Evolutionary conservation across 805 yeast species (phyloP).

Genomic region (Crinitomyces ghanaensis): DNA sequence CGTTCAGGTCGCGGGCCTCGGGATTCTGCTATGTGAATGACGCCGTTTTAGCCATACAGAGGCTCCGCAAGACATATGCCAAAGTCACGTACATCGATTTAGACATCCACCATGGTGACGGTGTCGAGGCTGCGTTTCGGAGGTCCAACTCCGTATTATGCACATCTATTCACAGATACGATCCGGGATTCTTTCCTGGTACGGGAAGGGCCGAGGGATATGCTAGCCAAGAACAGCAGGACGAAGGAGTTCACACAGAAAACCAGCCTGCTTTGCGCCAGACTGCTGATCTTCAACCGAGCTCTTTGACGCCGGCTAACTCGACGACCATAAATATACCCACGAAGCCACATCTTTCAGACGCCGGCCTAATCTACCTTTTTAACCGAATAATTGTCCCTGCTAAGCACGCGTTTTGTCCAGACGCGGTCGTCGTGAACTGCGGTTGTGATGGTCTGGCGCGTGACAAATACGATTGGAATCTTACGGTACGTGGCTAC

Average conservation of each 20-base stretch:
- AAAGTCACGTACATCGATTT: conserved; percentile 53
- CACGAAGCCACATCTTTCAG: conserved; percentile 43
- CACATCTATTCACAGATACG: conserved; percentile 52
- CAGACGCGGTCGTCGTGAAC: conserved; percentile 50
- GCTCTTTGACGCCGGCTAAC: conserved; percentile 26
- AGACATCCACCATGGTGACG: conserved; percentile 76
- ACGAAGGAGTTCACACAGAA: too few species aligned
- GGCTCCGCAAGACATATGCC: conserved; percentile 35
- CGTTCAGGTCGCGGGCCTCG: conserved; percentile 39
- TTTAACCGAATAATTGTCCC: conserved; percentile 35
- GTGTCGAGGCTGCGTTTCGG: conserved; percentile 56
- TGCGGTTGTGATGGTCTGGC: conserved; percentile 67
- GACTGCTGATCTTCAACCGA: too few species aligned
- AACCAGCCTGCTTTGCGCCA: too few species aligned
- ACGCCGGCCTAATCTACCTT: conserved; percentile 30
- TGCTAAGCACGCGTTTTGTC: conserved; percentile 27
- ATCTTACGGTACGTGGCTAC: conserved; percentile 43
- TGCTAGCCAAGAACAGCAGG: not conserved
- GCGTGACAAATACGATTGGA: conserved; percentile 63
- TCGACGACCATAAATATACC: conserved; percentile 47
- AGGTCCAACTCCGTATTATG: conserved; percentile 45
- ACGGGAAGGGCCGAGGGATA: conserved; percentile 36
- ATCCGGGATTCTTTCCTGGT: conserved; percentile 64
- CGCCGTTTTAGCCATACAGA: conserved; percentile 42
- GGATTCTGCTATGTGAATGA: conserved; percentile 73